Evolutionary conservation across 176 grass and related monocot genomes (phyloP).

Genomic region (Urochloa ruziziensis): DNA sequence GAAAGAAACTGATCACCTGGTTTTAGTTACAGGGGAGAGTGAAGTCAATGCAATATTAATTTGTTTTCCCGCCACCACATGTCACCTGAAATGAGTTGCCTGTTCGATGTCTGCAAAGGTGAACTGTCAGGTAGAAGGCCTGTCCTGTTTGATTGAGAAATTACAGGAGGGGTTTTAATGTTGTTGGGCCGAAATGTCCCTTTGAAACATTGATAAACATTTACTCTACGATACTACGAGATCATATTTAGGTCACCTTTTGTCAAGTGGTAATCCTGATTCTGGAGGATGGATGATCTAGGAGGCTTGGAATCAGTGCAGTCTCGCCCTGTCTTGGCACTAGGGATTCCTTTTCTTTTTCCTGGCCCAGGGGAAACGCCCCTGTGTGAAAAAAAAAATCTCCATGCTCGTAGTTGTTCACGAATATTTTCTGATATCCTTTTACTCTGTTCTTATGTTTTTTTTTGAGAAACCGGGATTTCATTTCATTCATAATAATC

Average conservation of each 20-base stretch:
- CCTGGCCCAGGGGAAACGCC: too few species aligned
- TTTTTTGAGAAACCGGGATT: too few species aligned
- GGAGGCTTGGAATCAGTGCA: too few species aligned
- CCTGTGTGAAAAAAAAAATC: too few species aligned
- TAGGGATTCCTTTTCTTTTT: too few species aligned
- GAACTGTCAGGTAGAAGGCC: neutral
- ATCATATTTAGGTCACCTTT: neutral
- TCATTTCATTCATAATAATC: too few species aligned
- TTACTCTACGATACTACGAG: neutral
- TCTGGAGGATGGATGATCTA: too few species aligned
- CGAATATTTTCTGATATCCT: too few species aligned
- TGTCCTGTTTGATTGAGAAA: neutral
- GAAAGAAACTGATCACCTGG: neutral
- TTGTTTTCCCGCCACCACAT: neutral
- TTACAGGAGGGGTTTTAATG: too few species aligned
- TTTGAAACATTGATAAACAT: neutral
- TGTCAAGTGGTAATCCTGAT: neutral
- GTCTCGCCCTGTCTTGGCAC: too few species aligned
- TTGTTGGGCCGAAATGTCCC: neutral
- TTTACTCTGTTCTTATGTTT: too few species aligned
- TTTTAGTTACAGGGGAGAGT: neutral
- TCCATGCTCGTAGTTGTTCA: too few species aligned
- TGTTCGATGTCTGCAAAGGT: neutral
- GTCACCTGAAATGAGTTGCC: neutral
- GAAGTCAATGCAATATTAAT: neutral